Conservation (phyloP, 306 rosid genomes). For the Casuarina cunninghamiana region DNA sequence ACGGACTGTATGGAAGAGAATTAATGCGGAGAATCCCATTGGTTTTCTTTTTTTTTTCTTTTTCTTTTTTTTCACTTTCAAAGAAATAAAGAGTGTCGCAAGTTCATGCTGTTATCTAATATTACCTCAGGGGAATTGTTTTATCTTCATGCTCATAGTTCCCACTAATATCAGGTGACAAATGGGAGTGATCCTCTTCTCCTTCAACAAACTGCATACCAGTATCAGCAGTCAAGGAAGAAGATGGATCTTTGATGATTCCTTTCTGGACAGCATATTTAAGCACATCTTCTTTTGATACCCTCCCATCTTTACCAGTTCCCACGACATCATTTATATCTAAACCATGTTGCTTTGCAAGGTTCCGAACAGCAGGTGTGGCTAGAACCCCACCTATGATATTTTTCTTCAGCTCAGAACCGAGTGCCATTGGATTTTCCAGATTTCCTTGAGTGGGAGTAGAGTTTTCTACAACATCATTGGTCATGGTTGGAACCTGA, state of each 20-base stretch:
- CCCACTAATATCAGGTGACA: constrained; percentile 35
- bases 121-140: constrained; percentile 72
- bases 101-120: constrained; percentile 18
- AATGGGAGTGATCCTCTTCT: constrained; percentile 29
- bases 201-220: constrained; percentile 37
- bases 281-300: constrained; percentile 73
- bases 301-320: constrained; percentile 80
- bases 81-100: background rate
- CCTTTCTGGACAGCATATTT: constrained; percentile 61
- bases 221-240: constrained; percentile 33
- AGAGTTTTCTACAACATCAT: constrained; percentile 37
- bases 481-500: constrained; percentile 28
- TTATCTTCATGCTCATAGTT: constrained; percentile 47
- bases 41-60: background rate
- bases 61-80: background rate
- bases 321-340: constrained; percentile 71
- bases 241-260: constrained; percentile 39
- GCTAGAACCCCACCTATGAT: constrained; percentile 55
- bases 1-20: background rate
- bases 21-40: background rate
- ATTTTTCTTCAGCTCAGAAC: constrained; percentile 35
- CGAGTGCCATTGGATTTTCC: constrained; percentile 38
- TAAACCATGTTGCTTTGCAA: constrained; percentile 76
- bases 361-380: constrained; percentile 75
- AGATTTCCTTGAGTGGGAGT: constrained; percentile 24